phyloP scores from a whole-genome alignment of 257 asterid genomes.

The Cruciata laevipes region DNA sequence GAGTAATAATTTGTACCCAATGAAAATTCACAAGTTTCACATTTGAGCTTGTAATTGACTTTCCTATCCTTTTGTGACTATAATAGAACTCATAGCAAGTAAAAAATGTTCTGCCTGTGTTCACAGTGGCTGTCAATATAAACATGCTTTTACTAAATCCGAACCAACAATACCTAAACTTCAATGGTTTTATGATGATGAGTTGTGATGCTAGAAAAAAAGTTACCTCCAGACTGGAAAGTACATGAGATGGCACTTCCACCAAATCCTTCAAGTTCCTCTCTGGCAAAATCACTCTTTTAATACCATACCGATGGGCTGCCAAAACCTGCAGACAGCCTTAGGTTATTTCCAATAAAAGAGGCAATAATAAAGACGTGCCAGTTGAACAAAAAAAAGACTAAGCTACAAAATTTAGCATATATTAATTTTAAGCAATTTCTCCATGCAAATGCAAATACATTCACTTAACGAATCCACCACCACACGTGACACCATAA shows the following conservation, averaged over 20 bases:
- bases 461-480: neutral
- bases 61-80: neutral
- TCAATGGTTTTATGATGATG: constrained; percentile 2
- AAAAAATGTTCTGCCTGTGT: neutral
- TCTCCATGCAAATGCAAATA: no score
- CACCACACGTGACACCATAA: neutral
- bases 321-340: constrained; percentile 72
- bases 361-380: neutral
- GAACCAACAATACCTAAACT: neutral
- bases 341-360: constrained; percentile 4
- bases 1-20: neutral
- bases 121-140: neutral
- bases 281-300: constrained; percentile 92
- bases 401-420: neutral
- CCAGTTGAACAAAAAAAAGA: constrained; percentile 1
- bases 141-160: neutral
- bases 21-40: neutral
- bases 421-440: no score
- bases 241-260: constrained; percentile 91
- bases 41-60: neutral
- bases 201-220: neutral
- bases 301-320: constrained; percentile 89
- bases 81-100: neutral
- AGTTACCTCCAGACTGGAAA: constrained; percentile 74
- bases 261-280: constrained; percentile 88